phyloP scores from a whole-genome alignment of 148 eudicot species.

The Nepenthes gracilis region DNA sequence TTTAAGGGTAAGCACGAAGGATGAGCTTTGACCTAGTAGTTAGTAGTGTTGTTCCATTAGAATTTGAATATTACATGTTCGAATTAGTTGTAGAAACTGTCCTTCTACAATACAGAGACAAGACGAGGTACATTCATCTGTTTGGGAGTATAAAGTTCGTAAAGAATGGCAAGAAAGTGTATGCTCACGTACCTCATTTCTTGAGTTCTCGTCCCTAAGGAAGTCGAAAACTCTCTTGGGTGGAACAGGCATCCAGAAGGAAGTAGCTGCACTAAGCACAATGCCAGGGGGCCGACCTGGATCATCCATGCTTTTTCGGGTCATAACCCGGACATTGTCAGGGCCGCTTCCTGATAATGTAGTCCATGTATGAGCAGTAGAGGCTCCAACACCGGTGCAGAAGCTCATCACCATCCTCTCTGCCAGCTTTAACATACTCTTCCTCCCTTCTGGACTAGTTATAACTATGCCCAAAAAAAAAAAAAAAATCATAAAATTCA shows the following conservation, averaged over 20 bases:
- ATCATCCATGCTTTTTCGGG: conserved; percentile 93
- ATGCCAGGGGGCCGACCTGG: conserved; percentile 99
- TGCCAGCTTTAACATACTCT: conserved; percentile 94
- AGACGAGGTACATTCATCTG: no score
- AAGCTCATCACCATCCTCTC: conserved; percentile 98
- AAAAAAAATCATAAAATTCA: no score
- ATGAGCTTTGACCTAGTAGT: no score
- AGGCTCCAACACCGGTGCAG: conserved; percentile 94
- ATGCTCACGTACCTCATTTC: conserved; percentile 53
- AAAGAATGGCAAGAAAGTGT: no score
- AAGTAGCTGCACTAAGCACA: conserved; percentile 94
- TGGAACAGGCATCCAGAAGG: conserved; percentile 94
- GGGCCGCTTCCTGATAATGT: conserved; percentile 88
- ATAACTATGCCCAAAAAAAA: conserved; percentile 31
- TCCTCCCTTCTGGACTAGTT: conserved; percentile 89
- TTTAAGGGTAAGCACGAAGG: no score
- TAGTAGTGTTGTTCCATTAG: no score
- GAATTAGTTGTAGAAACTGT: no score
- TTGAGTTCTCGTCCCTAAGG: conserved; percentile 80
- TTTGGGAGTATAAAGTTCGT: no score
- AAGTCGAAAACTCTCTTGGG: conserved; percentile 93
- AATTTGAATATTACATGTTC: no score
- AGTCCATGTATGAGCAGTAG: conserved; percentile 96
- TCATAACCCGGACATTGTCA: conserved; percentile 98
- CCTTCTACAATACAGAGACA: no score